Conservation (phyloP, 2,329 filamentous ascomycete genomes). For the Aspergillus ibericus region DNA sequence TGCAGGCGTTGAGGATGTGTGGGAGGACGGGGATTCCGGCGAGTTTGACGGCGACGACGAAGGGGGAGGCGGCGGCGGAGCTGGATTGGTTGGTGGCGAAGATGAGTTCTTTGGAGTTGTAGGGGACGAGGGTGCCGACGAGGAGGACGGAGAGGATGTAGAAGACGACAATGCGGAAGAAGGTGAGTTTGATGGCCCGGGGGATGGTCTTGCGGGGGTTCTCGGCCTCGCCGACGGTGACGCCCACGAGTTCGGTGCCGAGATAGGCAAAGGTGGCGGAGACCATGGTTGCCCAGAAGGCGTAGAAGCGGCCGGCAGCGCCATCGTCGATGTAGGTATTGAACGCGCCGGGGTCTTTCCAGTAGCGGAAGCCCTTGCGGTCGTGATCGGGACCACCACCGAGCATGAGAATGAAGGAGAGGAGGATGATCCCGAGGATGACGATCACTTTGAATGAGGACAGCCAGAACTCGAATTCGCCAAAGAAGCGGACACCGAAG, state of each 20-base stretch:
- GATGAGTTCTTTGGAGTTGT: conserved; percentile 60
- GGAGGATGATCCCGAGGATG: conserved; percentile 65
- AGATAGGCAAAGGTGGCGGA: conserved; percentile 78
- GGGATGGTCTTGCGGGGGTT: conserved; percentile 77
- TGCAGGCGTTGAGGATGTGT: conserved; percentile 71
- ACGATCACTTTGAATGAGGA: conserved; percentile 68
- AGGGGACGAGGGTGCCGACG: conserved; percentile 74
- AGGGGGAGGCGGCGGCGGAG: conserved; percentile 66
- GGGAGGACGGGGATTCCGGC: conserved; percentile 64
- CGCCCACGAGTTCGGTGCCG: conserved; percentile 73
- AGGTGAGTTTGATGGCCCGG: conserved; percentile 75
- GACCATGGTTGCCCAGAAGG: conserved; percentile 70
- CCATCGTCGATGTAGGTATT: conserved; percentile 48
- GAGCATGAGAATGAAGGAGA: conserved; percentile 62
- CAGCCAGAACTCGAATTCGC: conserved; percentile 64
- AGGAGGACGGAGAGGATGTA: conserved; percentile 73
- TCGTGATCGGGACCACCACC: conserved; percentile 66
- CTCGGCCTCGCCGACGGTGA: conserved; percentile 76
- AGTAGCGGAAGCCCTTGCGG: conserved; percentile 66
- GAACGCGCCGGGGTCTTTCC: conserved; percentile 63
- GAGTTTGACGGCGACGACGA: conserved; percentile 69
- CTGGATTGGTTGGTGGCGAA: conserved; percentile 50
- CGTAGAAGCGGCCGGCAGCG: conserved; percentile 56
- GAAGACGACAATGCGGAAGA: conserved; percentile 80
- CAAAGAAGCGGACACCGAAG: conserved; percentile 68